Percentiles rank a stretch among this genome's conserved stretches.
These are phyloP conservation scores for Parastagonospora nodorum DNA, from an alignment of 2,329 filamentous ascomycete genomes.

Conservation along the genomic window DNA sequence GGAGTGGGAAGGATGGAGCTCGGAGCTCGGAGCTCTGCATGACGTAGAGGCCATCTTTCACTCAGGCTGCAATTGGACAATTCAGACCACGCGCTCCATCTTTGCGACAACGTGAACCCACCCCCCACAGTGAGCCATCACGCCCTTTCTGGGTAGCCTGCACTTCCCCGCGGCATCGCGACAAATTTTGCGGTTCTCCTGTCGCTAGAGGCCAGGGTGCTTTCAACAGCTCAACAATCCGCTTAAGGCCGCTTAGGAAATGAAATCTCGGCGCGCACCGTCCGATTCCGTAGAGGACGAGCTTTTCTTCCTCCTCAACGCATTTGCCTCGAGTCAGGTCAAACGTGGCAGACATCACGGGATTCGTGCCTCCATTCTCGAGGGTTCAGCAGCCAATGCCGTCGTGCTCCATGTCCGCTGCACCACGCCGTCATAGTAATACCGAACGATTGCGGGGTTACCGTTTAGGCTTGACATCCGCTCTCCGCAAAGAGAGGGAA, in stretches of 20 bases:
- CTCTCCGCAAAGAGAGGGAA: conserved; percentile 12
- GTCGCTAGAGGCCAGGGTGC: conserved; percentile 20
- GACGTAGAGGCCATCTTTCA: conserved; percentile 20
- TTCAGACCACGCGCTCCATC: conserved; percentile 5
- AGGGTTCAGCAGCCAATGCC: conserved; percentile 8
- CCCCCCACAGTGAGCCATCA: conserved; percentile 6
- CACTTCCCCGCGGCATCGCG: conserved; percentile 6
- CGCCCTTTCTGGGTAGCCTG: conserved; percentile 14
- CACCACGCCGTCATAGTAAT: conserved; percentile 19
- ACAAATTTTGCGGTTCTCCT: conserved; percentile 4
- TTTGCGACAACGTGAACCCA: conserved; percentile 4
- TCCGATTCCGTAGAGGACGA: conserved; percentile 13
- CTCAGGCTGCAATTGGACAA: neutral
- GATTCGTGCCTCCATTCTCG: neutral
- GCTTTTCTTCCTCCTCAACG: conserved; percentile 2
- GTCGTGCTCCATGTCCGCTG: conserved; percentile 13
- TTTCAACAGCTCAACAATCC: conserved; percentile 35
- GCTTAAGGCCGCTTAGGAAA: conserved; percentile 23
- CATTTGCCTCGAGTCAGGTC: neutral
- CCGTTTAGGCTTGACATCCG: conserved; percentile 17
- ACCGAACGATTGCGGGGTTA: conserved; percentile 23
- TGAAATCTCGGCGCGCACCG: conserved; percentile 23
- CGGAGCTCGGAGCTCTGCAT: conserved; percentile 19
- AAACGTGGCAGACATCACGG: neutral
- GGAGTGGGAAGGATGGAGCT: conserved; percentile 14